These are phyloP conservation scores for Penicillium brevicompactum DNA, from an alignment of 2,329 filamentous ascomycete genomes.

Conservation along the genomic window DNA sequence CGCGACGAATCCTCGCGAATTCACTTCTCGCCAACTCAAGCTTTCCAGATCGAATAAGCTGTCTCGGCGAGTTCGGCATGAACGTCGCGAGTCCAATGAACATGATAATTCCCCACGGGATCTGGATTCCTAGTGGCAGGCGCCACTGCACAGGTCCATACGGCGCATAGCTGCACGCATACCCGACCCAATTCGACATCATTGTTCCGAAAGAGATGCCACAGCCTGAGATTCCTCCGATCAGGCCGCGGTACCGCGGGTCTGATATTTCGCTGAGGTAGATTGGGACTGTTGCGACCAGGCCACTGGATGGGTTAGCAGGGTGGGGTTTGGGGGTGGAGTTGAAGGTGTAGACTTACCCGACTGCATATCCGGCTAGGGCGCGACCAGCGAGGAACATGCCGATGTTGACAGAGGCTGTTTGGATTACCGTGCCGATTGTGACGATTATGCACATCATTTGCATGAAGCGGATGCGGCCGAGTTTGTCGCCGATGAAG, in stretches of 20 bases:
- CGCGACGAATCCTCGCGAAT: slow-evolving; percentile 52
- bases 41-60: slow-evolving; percentile 55
- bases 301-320: slow-evolving; percentile 36
- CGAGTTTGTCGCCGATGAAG: slow-evolving; percentile 55
- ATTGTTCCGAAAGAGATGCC: slow-evolving; percentile 60
- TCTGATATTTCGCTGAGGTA: slow-evolving; percentile 59
- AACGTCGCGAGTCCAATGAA: slow-evolving; percentile 57
- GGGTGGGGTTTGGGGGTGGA: not conserved
- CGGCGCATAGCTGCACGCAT: slow-evolving; percentile 56
- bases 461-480: slow-evolving; percentile 58
- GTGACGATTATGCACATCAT: slow-evolving; percentile 56
- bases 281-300: slow-evolving; percentile 57
- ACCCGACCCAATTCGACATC: slow-evolving; percentile 61
- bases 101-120: slow-evolving; percentile 59
- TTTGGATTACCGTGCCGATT: slow-evolving; percentile 57
- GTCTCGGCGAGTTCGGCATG: slow-evolving; percentile 59
- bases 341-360: slow-evolving; percentile 32
- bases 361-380: slow-evolving; percentile 51
- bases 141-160: slow-evolving; percentile 59
- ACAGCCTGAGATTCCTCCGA: slow-evolving; percentile 57
- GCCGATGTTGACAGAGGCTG: slow-evolving; percentile 56
- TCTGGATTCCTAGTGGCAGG: slow-evolving; percentile 57
- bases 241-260: slow-evolving; percentile 53
- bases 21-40: slow-evolving; percentile 52
- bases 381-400: slow-evolving; percentile 57